These are phyloP conservation scores for Lentithecium fluviatile DNA, from an alignment of 495 filamentous ascomycete species.

Conservation along the genomic window DNA sequence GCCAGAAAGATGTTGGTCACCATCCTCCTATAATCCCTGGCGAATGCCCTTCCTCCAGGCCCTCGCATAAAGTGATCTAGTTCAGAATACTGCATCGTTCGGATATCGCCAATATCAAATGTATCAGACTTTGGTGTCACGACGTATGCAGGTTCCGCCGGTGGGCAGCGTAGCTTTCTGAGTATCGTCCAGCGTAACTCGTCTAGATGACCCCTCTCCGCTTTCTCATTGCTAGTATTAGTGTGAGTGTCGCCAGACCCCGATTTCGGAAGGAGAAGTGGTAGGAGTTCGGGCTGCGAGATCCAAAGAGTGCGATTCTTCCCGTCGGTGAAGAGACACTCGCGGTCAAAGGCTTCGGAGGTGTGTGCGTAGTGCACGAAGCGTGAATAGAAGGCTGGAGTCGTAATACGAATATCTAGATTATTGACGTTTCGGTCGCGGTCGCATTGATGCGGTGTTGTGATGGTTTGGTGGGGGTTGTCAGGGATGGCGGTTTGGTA, in stretches of 20 bases:
- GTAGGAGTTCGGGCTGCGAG: conserved; percentile 49
- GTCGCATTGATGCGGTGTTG: background rate
- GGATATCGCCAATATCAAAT: conserved; percentile 24
- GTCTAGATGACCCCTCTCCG: conserved; percentile 20
- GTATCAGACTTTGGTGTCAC: conserved; percentile 1
- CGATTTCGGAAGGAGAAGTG: conserved; percentile 26
- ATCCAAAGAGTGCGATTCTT: conserved; percentile 55
- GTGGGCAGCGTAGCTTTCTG: conserved; percentile 37
- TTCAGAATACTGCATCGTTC: conserved; percentile 28
- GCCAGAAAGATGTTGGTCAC: conserved; percentile 39
- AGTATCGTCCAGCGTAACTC: conserved; percentile 36
- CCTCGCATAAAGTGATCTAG: conserved; percentile 33
- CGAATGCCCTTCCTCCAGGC: background rate
- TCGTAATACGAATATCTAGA: conserved; percentile 54
- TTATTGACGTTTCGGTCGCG: conserved; percentile 23
- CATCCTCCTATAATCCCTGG: conserved; percentile 31
- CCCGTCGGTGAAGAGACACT: conserved; percentile 43
- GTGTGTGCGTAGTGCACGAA: conserved; percentile 55
- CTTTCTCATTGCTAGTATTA: background rate
- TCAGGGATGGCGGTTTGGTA: conserved; percentile 51
- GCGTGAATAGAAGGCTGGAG: conserved; percentile 60
- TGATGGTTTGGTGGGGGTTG: conserved; percentile 12
- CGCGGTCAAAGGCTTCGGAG: conserved; percentile 52
- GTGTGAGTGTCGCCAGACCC: background rate
- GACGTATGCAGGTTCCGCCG: conserved; percentile 33